Base-by-base conservation (phyloP, 2,329 filamentous ascomycete genomes). In the Capronia americana region DNA sequence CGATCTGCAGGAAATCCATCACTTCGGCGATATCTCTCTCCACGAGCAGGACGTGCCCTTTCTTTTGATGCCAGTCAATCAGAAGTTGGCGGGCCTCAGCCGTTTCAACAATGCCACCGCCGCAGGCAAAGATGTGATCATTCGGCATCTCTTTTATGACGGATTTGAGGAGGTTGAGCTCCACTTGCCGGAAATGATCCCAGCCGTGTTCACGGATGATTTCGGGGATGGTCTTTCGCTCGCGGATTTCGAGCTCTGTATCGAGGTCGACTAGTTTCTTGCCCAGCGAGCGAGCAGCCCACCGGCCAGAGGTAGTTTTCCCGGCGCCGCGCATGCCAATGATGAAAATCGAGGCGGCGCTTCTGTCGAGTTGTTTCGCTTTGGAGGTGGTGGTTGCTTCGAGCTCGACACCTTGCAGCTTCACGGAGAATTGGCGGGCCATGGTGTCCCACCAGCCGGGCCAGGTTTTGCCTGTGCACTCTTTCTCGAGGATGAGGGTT, bases 281-380 rank as follows among this genome's bases (percentile, higher is more conserved):
- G 57, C 88, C 87, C 1, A 98, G 82, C 30, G 90, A 86, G 67
- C 86, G 86, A 0, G 91, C 89, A 74, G 95, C 90, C 92, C 93
- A 97, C 14, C 87, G 86, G 61, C 95, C 95, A 41, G 92, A 90
- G 0, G 95, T 99, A 0, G 95, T 97, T 82, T 99, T 99, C 28
- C 95, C 95, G 48, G 93, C 95, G 64, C 95, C 95, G 71, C 95
- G 88, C 95, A 99, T 99, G 10, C 95, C 95, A 71, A 99, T 94
- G 67, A 99, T 90, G 79, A 97, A 93, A 59, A 98, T 89, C 0
- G 93, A 97, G 85, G 72, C 87, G 71, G 72, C 77, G 57, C 73
- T 77, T 68, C 79, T 82, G 65, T 77, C 77, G 11, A 77, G 74
- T 26, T 79, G 77, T 54, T 80, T 71, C 28, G 72, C 68, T 55